Evolutionary conservation across 495 filamentous ascomycete species (phyloP).

Genomic region (Thermothielavioides terrestris): DNA sequence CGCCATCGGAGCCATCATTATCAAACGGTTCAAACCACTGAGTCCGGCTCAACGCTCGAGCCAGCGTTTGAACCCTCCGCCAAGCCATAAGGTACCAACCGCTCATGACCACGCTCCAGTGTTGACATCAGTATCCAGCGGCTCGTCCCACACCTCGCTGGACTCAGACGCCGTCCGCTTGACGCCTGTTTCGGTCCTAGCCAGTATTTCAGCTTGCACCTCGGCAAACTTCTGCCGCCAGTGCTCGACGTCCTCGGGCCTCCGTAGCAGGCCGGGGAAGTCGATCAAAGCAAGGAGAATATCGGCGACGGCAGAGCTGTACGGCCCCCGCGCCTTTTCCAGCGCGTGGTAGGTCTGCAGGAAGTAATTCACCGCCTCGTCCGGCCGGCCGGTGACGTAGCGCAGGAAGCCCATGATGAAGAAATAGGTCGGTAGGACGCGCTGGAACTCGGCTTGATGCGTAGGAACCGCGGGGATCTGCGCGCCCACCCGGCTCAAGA

Average conservation of each 20-base stretch:
- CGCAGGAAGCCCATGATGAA: constrained; percentile 7
- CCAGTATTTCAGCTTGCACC: constrained; percentile 1
- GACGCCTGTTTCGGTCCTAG: not conserved
- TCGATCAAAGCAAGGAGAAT: constrained; percentile 4
- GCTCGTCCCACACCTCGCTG: constrained; percentile 2
- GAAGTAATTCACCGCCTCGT: constrained; percentile 9
- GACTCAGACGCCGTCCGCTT: not conserved
- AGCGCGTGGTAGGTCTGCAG: constrained; percentile 3
- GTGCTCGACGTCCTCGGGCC: not conserved
- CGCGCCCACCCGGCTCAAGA: not conserved
- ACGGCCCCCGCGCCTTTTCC: not conserved
- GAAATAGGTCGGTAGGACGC: not conserved
- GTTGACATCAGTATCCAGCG: constrained; percentile 6
- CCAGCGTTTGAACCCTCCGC: too few species aligned
- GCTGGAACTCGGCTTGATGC: not conserved
- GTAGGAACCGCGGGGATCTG: not conserved
- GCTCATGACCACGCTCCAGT: constrained; percentile 1
- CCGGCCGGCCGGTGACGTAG: not conserved
- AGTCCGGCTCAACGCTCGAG: too few species aligned
- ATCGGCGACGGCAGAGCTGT: constrained; percentile 2
- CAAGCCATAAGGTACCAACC: too few species aligned
- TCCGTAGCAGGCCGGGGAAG: constrained; percentile 1
- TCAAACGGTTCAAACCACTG: too few species aligned
- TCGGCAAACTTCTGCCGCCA: not conserved
- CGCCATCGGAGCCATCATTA: too few species aligned